Evolutionary conservation across 805 yeast genomes (phyloP).

Genomic region (Candida ovalis): DNA sequence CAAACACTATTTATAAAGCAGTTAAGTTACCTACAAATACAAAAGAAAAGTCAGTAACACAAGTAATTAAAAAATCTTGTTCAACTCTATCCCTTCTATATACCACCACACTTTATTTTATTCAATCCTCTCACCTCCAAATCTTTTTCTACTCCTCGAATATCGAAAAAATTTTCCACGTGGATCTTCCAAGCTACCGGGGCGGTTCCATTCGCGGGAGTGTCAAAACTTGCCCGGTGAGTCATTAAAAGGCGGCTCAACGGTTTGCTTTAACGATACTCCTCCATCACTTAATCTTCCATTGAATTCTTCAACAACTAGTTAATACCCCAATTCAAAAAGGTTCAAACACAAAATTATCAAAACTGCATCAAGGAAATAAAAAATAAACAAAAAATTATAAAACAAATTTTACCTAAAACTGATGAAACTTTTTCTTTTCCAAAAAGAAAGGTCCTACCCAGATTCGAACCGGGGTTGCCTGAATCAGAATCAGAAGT

Average conservation of each 20-base stretch:
- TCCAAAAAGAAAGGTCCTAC: slow-evolving; percentile 1
- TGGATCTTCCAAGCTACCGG: background rate
- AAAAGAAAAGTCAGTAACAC: too few relatives aligned
- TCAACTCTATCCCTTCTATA: too few relatives aligned
- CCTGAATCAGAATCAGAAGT: slow-evolving; percentile 4
- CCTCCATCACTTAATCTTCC: background rate
- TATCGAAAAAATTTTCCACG: background rate
- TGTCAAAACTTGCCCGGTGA: background rate
- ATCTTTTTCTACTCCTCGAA: background rate
- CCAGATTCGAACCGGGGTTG: slow-evolving; percentile 4
- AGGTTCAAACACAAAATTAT: background rate
- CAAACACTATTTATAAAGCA: background rate
- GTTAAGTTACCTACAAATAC: too few relatives aligned
- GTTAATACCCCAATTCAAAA: background rate
- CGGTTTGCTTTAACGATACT: background rate
- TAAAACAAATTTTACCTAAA: background rate
- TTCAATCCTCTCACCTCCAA: too few relatives aligned
- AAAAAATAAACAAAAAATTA: background rate
- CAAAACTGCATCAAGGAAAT: background rate
- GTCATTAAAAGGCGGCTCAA: background rate
- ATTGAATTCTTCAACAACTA: background rate
- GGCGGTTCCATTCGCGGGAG: background rate
- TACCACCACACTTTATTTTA: too few relatives aligned
- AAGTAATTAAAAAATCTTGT: too few relatives aligned
- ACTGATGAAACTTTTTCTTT: background rate